Percentiles rank a stretch among this genome's conserved stretches.
Evolutionary conservation across 1,284 basidiomycete species (phyloP).

Genomic region (Megacollybia platyphylla): DNA sequence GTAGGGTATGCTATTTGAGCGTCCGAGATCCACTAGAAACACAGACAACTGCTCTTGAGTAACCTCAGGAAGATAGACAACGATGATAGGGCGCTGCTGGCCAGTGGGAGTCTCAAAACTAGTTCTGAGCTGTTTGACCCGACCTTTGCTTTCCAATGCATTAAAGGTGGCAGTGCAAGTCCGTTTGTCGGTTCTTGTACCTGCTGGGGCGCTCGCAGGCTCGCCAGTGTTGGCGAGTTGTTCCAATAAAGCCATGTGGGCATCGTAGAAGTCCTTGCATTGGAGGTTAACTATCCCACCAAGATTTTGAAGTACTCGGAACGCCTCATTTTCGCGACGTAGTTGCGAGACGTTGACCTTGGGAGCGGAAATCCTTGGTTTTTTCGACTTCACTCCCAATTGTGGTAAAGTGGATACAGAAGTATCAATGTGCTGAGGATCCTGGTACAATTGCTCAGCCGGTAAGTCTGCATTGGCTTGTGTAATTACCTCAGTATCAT

Average conservation of each 20-base stretch:
- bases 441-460: too few species aligned
- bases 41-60: constrained; percentile 34
- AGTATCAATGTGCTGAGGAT: not conserved
- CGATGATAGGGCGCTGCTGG: constrained; percentile 34
- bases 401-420: not conserved
- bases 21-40: constrained; percentile 41
- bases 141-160: constrained; percentile 45
- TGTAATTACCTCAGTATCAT: too few species aligned
- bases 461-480: too few species aligned
- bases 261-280: constrained; percentile 54
- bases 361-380: constrained; percentile 12
- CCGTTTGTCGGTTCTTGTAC: constrained; percentile 59
- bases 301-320: constrained; percentile 44
- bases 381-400: not conserved
- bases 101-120: constrained; percentile 41
- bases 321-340: constrained; percentile 66
- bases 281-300: constrained; percentile 56
- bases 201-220: constrained; percentile 51
- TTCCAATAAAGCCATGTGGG: constrained; percentile 47
- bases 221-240: constrained; percentile 42
- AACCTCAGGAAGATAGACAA: constrained; percentile 48
- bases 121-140: constrained; percentile 55
- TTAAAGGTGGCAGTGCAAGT: constrained; percentile 49
- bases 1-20: constrained; percentile 17
- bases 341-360: constrained; percentile 59